Evolutionary conservation across 208 protist genomes (phyloP).

Genomic region (Leishmania braziliensis): DNA sequence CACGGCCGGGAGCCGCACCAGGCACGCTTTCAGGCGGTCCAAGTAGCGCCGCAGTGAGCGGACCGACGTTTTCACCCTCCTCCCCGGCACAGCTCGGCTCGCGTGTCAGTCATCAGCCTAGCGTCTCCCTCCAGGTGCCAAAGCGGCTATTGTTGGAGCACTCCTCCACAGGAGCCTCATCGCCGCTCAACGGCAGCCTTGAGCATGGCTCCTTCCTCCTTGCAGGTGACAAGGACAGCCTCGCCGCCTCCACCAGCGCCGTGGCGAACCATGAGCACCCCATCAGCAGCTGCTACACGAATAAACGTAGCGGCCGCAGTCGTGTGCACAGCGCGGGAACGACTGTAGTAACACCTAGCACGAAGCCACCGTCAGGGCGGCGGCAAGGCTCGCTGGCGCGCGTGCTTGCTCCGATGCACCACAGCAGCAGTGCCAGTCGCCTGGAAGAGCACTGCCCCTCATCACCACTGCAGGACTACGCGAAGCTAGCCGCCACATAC

Average conservation of each 20-base stretch:
- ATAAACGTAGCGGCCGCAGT: background rate
- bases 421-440: background rate
- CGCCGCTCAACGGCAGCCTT: constrained; percentile 28
- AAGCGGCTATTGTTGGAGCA: constrained; percentile 15
- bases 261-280: background rate
- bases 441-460: constrained; percentile 1
- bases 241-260: background rate
- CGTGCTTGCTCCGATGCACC: constrained; percentile 15
- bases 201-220: constrained; percentile 15
- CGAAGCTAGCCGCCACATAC: constrained; percentile 51
- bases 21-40: background rate
- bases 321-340: background rate
- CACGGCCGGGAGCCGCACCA: constrained; percentile 7
- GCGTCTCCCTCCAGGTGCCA: background rate
- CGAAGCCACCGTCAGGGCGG: constrained; percentile 24
- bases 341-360: background rate
- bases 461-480: constrained; percentile 15
- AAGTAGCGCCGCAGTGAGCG: background rate
- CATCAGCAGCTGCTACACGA: constrained; percentile 1
- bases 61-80: constrained; percentile 17
- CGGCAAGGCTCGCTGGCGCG: constrained; percentile 4
- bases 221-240: constrained; percentile 13
- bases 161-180: constrained; percentile 24
- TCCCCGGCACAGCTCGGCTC: constrained; percentile 15
- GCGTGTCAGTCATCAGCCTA: background rate